These are phyloP conservation scores for Pseudogymnoascus sp. DNA, from an alignment of 2,329 filamentous ascomycete species.

Conservation along the genomic window DNA sequence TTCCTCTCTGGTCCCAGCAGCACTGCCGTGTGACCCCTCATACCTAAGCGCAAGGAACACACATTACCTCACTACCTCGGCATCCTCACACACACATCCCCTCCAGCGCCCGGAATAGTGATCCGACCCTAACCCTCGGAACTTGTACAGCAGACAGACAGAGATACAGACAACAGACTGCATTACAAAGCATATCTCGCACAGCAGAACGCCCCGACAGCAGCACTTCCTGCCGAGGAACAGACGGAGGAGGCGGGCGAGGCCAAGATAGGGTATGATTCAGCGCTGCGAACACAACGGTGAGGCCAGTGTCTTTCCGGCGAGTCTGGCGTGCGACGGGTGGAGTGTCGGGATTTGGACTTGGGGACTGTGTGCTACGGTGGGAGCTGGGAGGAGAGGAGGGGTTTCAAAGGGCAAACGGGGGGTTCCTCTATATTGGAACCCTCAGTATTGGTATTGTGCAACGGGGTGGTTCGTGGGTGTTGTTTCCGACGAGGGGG, in stretches of 20 bases:
- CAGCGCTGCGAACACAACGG: background rate
- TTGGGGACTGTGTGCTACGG: background rate
- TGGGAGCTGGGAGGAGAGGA: background rate
- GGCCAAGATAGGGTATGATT: background rate
- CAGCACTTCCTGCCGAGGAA: background rate
- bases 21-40: background rate
- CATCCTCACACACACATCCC: background rate
- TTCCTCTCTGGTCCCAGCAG: background rate
- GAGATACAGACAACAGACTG: background rate
- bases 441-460: background rate
- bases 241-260: background rate
- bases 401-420: background rate
- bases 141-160: background rate
- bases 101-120: background rate
- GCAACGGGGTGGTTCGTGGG: background rate
- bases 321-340: background rate
- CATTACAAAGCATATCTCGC: background rate
- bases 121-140: background rate
- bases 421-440: background rate
- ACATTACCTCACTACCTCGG: background rate
- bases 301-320: background rate
- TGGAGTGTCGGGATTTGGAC: background rate
- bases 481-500: background rate
- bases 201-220: background rate
- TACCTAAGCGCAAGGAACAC: background rate